These are phyloP conservation scores for Malassezia yamatoensis DNA, from an alignment of 1,284 basidiomycete genomes.

Conservation along the genomic window DNA sequence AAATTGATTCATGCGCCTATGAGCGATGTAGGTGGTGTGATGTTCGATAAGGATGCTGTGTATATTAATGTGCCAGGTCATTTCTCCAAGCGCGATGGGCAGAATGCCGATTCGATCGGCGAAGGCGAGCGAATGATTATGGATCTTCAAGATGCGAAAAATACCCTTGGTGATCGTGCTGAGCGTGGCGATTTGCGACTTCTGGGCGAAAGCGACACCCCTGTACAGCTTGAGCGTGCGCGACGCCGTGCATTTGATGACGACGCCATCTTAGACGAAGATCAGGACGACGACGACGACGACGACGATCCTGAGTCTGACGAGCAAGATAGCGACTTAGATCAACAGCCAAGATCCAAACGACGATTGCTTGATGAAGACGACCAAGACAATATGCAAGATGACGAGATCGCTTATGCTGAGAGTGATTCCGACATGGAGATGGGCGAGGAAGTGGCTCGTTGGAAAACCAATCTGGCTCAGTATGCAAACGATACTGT, in stretches of 20 bases:
- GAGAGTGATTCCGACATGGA: slow-evolving; percentile 47
- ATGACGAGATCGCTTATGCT: slow-evolving; percentile 38
- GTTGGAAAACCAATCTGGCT: slow-evolving; percentile 71
- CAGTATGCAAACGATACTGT: slow-evolving; percentile 55
- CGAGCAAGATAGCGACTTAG: slow-evolving; percentile 26
- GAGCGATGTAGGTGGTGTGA: slow-evolving; percentile 92
- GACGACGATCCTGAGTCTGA: slow-evolving; percentile 28
- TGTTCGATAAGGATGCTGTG: slow-evolving; percentile 97
- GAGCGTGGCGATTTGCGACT: slow-evolving; percentile 72
- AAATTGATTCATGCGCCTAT: slow-evolving; percentile 94
- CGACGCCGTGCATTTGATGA: slow-evolving; percentile 34
- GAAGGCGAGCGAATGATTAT: slow-evolving; percentile 98
- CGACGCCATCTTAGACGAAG: slow-evolving; percentile 40
- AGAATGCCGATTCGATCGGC: slow-evolving; percentile 51
- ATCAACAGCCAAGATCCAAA: slow-evolving; percentile 29
- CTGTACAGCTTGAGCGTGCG: neutral
- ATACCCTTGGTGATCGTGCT: slow-evolving; percentile 75
- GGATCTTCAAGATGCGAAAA: slow-evolving; percentile 75
- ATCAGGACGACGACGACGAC: slow-evolving; percentile 19
- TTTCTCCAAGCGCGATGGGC: slow-evolving; percentile 57
- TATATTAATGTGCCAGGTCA: slow-evolving; percentile 94
- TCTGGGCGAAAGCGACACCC: slow-evolving; percentile 53
- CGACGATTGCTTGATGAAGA: slow-evolving; percentile 24
- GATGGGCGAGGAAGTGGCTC: slow-evolving; percentile 41
- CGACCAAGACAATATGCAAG: slow-evolving; percentile 10